Conservation (phyloP, 768 basidiomycete genomes). For the Mycena pura region DNA sequence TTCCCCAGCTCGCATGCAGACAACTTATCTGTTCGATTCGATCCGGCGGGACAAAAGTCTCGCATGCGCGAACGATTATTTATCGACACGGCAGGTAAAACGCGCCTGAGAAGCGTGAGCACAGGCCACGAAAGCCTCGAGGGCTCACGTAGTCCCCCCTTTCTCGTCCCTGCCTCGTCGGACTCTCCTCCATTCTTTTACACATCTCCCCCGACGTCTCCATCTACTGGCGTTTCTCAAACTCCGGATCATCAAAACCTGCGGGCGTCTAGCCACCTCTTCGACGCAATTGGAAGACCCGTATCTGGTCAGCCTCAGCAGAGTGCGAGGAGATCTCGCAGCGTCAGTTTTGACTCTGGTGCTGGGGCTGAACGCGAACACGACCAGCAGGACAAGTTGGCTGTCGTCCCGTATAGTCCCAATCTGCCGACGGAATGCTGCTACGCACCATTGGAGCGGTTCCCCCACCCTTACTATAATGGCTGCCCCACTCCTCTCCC, state of each 20-base stretch:
- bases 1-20: conserved; percentile 26
- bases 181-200: conserved; percentile 25
- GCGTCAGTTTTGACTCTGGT: conserved; percentile 16
- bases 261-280: conserved; percentile 45
- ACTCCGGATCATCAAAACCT: conserved; percentile 36
- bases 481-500: conserved; percentile 10
- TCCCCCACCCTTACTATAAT: conserved; percentile 22
- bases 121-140: conserved; percentile 33
- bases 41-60: conserved; percentile 41
- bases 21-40: conserved; percentile 27
- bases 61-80: conserved; percentile 41
- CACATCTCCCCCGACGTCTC: conserved; percentile 20
- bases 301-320: conserved; percentile 8
- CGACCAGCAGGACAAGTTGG: conserved; percentile 3
- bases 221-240: conserved; percentile 16
- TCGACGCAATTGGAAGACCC: conserved; percentile 43
- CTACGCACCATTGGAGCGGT: conserved; percentile 14
- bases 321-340: conserved; percentile 18
- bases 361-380: conserved; percentile 8
- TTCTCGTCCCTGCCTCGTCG: neutral
- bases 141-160: conserved; percentile 17
- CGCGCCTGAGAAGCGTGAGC: conserved; percentile 34
- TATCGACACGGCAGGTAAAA: conserved; percentile 30
- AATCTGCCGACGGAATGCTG: conserved; percentile 13
- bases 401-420: neutral